Evolutionary conservation across 1,284 basidiomycete genomes (phyloP).

Genomic region (Phellopilus nigrolimitatus): DNA sequence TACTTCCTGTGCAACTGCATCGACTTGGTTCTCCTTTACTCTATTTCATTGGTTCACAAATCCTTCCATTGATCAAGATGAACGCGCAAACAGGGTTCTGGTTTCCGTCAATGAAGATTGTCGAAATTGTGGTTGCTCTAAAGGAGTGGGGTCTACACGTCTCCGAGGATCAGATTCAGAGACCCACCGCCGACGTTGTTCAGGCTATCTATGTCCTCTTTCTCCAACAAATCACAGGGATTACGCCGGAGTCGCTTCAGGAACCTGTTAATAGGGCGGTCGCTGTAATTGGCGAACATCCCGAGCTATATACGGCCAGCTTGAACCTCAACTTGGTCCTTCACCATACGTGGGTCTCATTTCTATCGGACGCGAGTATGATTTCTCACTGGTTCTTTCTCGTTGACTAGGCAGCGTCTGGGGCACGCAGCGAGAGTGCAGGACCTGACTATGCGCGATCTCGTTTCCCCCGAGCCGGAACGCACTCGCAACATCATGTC

Average conservation of each 20-base stretch:
- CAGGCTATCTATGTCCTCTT: conserved; percentile 63
- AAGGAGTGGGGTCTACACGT: conserved; percentile 62
- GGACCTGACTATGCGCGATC: conserved; percentile 73
- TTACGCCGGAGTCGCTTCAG: conserved; percentile 56
- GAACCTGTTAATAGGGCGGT: conserved; percentile 55
- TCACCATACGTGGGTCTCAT: conserved; percentile 52
- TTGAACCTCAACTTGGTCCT: conserved; percentile 59
- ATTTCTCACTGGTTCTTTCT: background rate
- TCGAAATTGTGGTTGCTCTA: conserved; percentile 59
- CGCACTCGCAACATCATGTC: conserved; percentile 74
- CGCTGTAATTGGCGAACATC: conserved; percentile 43
- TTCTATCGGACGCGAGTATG: conserved; percentile 7
- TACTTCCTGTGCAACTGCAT: no score
- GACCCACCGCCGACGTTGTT: conserved; percentile 68
- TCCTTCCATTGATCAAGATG: conserved; percentile 23
- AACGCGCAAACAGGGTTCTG: conserved; percentile 36
- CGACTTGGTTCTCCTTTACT: no score
- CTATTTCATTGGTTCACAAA: no score
- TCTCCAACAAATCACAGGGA: conserved; percentile 64
- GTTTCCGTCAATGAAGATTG: conserved; percentile 60
- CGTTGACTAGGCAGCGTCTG: conserved; percentile 49
- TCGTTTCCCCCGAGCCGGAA: conserved; percentile 65
- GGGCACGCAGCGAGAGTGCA: conserved; percentile 70
- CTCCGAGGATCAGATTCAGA: conserved; percentile 62
- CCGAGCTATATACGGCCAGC: conserved; percentile 63